phyloP scores from a whole-genome alignment of 208 protist species.

The Leishmania turanica region DNA sequence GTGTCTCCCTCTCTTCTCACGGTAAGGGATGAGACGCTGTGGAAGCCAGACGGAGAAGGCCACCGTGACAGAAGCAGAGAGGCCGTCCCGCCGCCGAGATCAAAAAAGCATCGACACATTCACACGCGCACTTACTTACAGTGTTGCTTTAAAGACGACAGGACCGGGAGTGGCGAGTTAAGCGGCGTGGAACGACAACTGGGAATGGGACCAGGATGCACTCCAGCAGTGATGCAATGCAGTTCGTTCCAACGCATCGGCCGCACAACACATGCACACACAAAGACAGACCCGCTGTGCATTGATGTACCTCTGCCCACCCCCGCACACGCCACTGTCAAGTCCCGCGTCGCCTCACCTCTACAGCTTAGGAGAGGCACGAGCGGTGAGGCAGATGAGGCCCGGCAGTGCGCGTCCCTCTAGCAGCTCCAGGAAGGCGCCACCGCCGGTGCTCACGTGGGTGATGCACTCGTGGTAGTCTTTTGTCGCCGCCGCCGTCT shows the following conservation, averaged over 20 bases:
- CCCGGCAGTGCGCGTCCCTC: slow-evolving; percentile 97
- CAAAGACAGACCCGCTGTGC: background rate
- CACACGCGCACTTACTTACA: too few species aligned
- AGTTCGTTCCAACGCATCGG: background rate
- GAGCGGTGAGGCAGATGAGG: slow-evolving; percentile 90
- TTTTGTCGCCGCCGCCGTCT: slow-evolving; percentile 96
- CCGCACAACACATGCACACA: background rate
- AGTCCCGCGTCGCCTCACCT: background rate
- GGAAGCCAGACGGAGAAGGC: background rate
- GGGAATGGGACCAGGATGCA: background rate
- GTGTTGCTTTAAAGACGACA: background rate
- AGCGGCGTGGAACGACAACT: background rate
- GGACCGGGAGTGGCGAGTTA: background rate
- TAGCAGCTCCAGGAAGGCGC: slow-evolving; percentile 99
- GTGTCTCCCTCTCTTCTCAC: background rate
- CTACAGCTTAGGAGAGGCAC: slow-evolving; percentile 76
- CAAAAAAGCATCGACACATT: background rate
- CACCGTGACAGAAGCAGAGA: background rate
- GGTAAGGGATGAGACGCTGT: background rate
- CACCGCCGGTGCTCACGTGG: slow-evolving; percentile 99
- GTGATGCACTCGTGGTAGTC: slow-evolving; percentile 89
- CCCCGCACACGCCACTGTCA: too few species aligned
- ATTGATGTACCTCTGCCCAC: background rate
- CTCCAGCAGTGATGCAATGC: background rate
- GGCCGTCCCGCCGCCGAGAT: background rate